These are phyloP conservation scores for Talaromyces sp. DNA, from an alignment of 2,329 filamentous ascomycete species.

Conservation along the genomic window DNA sequence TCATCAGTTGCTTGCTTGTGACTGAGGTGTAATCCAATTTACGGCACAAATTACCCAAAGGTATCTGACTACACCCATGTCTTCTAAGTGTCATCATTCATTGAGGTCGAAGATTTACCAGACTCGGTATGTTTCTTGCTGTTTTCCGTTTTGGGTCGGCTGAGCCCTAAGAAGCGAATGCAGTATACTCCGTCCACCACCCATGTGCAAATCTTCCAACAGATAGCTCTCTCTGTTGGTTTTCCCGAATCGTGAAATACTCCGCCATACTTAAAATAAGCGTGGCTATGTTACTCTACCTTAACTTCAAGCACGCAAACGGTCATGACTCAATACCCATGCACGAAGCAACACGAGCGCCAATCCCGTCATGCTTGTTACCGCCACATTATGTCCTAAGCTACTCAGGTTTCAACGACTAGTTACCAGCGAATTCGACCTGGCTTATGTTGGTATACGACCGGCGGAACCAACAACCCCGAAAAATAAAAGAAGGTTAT, in stretches of 20 bases:
- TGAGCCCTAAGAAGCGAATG: neutral
- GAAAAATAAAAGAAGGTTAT: neutral
- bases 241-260: neutral
- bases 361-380: conserved; percentile 1
- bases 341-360: neutral
- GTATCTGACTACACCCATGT: neutral
- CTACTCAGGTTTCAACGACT: neutral
- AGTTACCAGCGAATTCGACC: neutral
- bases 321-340: neutral
- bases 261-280: neutral
- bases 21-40: neutral
- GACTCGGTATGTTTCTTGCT: neutral
- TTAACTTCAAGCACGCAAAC: neutral
- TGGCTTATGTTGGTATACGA: neutral
- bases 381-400: neutral
- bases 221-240: neutral
- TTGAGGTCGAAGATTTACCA: neutral
- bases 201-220: neutral
- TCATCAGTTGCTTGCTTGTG: neutral
- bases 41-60: neutral
- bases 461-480: neutral
- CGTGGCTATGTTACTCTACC: neutral
- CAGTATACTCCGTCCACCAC: neutral
- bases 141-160: neutral
- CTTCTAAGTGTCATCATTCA: neutral